Conservation (phyloP, 2,329 filamentous ascomycete genomes). For the Aaosphaeria arxii region DNA sequence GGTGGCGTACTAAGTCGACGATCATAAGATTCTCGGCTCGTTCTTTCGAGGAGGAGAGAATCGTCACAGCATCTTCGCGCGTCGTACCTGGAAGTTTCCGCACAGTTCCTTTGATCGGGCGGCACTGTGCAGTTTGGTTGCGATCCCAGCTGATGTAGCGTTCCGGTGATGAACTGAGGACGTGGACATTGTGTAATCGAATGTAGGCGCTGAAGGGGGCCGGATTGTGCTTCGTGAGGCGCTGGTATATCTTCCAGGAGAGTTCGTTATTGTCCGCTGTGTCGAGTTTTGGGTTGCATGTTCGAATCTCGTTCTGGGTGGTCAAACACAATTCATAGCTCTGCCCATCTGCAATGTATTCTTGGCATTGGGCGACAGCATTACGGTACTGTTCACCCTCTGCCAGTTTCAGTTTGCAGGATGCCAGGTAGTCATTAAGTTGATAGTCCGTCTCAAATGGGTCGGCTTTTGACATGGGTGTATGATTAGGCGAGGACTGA, state of each 20-base stretch:
- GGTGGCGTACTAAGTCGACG: conserved; percentile 91
- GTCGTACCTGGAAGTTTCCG: conserved; percentile 69
- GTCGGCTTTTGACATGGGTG: conserved; percentile 18
- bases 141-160: conserved; percentile 74
- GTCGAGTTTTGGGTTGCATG: conserved; percentile 20
- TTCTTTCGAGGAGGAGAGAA: conserved; percentile 82
- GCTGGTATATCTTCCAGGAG: conserved; percentile 69
- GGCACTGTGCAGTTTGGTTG: conserved; percentile 67
- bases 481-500: conserved; percentile 26
- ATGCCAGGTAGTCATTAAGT: conserved; percentile 24
- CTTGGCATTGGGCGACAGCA: conserved; percentile 68
- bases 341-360: conserved; percentile 70
- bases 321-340: conserved; percentile 87
- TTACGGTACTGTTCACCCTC: conserved; percentile 53
- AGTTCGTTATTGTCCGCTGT: conserved; percentile 30
- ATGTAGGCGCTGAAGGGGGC: conserved; percentile 85
- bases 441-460: conserved; percentile 29
- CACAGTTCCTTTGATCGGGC: conserved; percentile 97
- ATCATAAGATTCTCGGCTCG: conserved; percentile 98
- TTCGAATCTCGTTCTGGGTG: conserved; percentile 64
- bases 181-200: conserved; percentile 59
- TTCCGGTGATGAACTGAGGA: conserved; percentile 84
- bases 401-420: conserved; percentile 13
- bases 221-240: conserved; percentile 68
- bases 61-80: conserved; percentile 65